Base-by-base conservation (phyloP, 2,329 filamentous ascomycete genomes). In the Colletotrichum melonis region DNA sequence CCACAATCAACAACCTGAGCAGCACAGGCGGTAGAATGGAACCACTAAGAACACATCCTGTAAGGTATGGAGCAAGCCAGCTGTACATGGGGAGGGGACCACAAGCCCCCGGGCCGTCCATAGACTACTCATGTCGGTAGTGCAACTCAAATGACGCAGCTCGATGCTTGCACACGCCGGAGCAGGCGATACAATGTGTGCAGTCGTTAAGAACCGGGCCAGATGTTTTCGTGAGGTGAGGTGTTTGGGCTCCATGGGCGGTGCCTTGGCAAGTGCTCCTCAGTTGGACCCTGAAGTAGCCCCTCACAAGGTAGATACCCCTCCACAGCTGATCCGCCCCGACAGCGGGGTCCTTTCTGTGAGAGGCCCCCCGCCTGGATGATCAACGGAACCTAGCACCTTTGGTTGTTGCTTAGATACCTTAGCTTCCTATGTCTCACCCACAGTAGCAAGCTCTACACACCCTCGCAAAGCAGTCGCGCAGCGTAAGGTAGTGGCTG, bases 241-340 rank as follows among this genome's bases (percentile, higher is more conserved):
- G 24, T 12, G 7, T n/a, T 9, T 14, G 42, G 46, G 38, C 46
- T 55, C 28, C 46, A 14, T 22, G 55, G 35, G 7, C 54, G 16
- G 38, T 63, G 42, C 26, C 59, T 49, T 30, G 59, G 42, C 38
- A 49, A 54, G 28, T 52, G 28, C 30, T 30, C 26, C 59, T 38
- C 28, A 55, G 46, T 26, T 64, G 62, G 62, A 64, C 62, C 62
- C 62, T 24, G 24, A 49, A 54, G 42, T 28, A 32, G 28, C 28
- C 46, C n/a, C 16, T 26, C 28, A 22, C 42, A n/a, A 22, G 19
- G 28, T 55, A 49, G 19, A n/a, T 55, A 30, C 54, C 59, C 59
- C 66, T 60, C 54, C 66, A 69, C 59, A 28, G 38, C 24, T 56
- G 42, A 56, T 35, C 26, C 69, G 57, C 54, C 30, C 56, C 30